phyloP scores from a whole-genome alignment of 2,329 filamentous ascomycete genomes.

The Pestalotiopsis sp. region DNA sequence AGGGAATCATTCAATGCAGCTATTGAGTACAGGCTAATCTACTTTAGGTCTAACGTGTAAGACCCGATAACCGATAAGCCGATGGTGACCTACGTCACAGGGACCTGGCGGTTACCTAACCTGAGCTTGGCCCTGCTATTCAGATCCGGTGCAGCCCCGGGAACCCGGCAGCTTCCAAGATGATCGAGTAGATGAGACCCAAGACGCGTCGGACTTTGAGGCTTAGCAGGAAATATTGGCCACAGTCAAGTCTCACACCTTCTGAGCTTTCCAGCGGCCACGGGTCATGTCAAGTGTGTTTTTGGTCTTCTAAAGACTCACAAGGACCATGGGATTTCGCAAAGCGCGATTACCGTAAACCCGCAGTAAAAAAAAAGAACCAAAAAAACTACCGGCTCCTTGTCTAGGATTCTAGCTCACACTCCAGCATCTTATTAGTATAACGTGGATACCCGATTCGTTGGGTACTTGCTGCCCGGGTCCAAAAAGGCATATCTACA shows the following conservation, averaged over 20 bases:
- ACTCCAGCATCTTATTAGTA: background rate
- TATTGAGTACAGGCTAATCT: background rate
- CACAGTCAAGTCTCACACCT: background rate
- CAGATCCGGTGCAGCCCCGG: background rate
- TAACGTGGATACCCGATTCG: background rate
- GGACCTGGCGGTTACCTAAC: background rate
- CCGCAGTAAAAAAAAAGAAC: background rate
- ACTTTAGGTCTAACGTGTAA: background rate
- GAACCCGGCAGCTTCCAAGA: background rate
- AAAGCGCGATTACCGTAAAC: background rate
- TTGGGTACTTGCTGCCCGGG: background rate
- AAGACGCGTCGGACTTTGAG: conserved; percentile 17
- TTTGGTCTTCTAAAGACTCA: background rate
- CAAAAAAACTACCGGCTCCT: background rate
- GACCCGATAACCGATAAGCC: conserved; percentile 6
- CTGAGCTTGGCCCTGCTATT: background rate
- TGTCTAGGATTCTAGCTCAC: background rate
- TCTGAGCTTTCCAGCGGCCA: background rate
- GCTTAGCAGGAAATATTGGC: conserved; percentile 18
- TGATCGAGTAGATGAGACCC: conserved; percentile 5
- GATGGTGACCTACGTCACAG: conserved; percentile 2
- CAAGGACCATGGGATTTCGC: background rate
- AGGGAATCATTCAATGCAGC: background rate
- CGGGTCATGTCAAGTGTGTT: background rate
- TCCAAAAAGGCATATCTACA: background rate